These are phyloP conservation scores for Xerocomus potaroensis DNA, from an alignment of 768 basidiomycete species.

Conservation along the genomic window DNA sequence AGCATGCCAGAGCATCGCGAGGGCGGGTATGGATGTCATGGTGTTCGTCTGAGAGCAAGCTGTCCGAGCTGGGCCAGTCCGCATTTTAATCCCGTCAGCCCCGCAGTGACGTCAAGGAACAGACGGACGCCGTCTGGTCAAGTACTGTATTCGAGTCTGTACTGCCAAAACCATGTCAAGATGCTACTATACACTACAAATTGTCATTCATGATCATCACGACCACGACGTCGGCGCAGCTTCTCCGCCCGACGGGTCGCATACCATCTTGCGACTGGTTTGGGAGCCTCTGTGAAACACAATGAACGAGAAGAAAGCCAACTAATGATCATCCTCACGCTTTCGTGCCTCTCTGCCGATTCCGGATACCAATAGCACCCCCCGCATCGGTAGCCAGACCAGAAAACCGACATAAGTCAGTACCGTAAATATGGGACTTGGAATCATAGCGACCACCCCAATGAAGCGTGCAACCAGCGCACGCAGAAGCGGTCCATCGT, in stretches of 20 bases:
- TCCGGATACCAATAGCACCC: slow-evolving; percentile 9
- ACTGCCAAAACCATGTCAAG: too few species aligned
- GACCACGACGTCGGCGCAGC: too few species aligned
- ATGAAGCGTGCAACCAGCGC: slow-evolving; percentile 1
- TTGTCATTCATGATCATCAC: too few species aligned
- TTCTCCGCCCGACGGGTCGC: neutral
- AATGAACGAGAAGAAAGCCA: too few species aligned
- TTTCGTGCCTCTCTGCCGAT: slow-evolving; percentile 10
- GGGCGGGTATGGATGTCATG: slow-evolving; percentile 8
- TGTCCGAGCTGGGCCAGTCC: neutral
- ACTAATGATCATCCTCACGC: too few species aligned
- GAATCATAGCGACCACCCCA: neutral
- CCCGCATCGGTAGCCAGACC: neutral
- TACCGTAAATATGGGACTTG: neutral
- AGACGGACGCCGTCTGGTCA: too few species aligned
- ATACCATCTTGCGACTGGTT: neutral
- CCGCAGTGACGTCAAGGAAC: neutral
- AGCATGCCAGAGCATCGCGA: slow-evolving; percentile 1
- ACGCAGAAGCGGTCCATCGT: neutral
- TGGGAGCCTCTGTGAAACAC: neutral
- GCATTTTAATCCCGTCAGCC: neutral
- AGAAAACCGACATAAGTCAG: neutral
- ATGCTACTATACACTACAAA: too few species aligned
- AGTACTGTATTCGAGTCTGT: too few species aligned
- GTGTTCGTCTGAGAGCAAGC: neutral